Conservation (phyloP, 768 basidiomycete species). For the Crepidotus variabilis region DNA sequence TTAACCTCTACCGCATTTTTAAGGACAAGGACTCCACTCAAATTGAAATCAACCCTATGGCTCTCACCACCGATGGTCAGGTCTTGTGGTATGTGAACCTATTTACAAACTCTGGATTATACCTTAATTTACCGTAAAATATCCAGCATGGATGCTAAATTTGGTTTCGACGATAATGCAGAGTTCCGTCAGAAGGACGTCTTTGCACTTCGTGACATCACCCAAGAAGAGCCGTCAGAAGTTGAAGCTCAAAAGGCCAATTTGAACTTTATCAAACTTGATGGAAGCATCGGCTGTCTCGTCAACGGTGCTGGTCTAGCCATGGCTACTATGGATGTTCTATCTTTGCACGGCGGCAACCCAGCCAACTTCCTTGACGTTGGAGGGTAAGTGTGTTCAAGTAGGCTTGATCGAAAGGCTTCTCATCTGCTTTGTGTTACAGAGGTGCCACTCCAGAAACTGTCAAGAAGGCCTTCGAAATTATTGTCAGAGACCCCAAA, state of each 20-base stretch:
- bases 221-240: conserved; percentile 96
- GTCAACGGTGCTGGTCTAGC: conserved; percentile 98
- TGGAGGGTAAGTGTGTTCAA: conserved; percentile 65
- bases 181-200: conserved; percentile 95
- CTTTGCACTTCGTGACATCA: conserved; percentile 83
- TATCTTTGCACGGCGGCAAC: conserved; percentile 91
- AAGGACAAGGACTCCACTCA: conserved; percentile 99
- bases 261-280: conserved; percentile 98
- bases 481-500: conserved; percentile 83
- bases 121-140: conserved; percentile 5
- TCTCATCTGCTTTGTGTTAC: conserved; percentile 11
- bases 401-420: not conserved
- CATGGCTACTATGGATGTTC: conserved; percentile 99
- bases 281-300: conserved; percentile 94
- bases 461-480: conserved; percentile 99
- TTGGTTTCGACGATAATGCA: conserved; percentile 99
- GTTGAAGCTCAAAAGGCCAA: conserved; percentile 96
- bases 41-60: conserved; percentile 99
- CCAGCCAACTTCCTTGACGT: conserved; percentile 99
- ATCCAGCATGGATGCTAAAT: conserved; percentile 97
- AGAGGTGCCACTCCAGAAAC: conserved; percentile 99
- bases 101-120: not conserved
- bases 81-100: conserved; percentile 81
- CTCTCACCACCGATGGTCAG: conserved; percentile 84
- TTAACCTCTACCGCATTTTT: conserved; percentile 93